Base-by-base conservation (phyloP, 306 rosid species). In the Dryas octopetala region DNA sequence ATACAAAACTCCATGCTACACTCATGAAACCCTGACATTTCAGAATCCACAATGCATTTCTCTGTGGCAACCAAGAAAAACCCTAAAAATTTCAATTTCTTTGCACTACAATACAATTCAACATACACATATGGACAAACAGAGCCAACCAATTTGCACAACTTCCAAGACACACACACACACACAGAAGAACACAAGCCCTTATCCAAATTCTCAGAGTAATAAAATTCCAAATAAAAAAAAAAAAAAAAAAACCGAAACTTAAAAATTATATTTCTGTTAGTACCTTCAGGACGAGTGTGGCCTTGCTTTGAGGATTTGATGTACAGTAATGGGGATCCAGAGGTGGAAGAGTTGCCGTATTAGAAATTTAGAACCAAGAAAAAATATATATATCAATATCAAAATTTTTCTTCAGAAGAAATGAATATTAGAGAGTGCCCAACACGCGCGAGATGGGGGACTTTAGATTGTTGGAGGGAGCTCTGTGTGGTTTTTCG, bases 41-140 rank as follows among this genome's bases (percentile, higher is more conserved):
- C 66, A 55, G 66, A 88, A 83, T 75, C 83, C 96, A 91, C 84
- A 73, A 82, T 79, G 80, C 90, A 83, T 82, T 84, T 73, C 74
- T 66, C 86, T 81, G 80, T 50, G 58, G 40, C 82, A 84, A 55
- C 49, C 66, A 14, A 40, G 43, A 57, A 14, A 83, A 87, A 87
- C 90, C 91, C 89, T 87, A 90, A 78, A 75, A 77, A 60, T 32
- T 84, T 82, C 81, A 84, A 78, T 77, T 59, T 41, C 53, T 10
- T 46, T 61, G 57, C 68, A 9, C 32, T 14, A 54, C 45, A 63
- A 75, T 66, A 68, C 68, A 66, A 78, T 64, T 48, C n/a, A 74
- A 50, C 74, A 78, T 5, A 62, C 76, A 78, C 47, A 9, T 8
- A 46, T 11, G 32, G 5, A 78, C 47, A 79, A 61, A n/a, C 59